Percentiles rank a stretch among this genome's conserved stretches.
Evolutionary conservation across 257 asterid genomes (phyloP).

Genomic region (Solanum etuberosum): DNA sequence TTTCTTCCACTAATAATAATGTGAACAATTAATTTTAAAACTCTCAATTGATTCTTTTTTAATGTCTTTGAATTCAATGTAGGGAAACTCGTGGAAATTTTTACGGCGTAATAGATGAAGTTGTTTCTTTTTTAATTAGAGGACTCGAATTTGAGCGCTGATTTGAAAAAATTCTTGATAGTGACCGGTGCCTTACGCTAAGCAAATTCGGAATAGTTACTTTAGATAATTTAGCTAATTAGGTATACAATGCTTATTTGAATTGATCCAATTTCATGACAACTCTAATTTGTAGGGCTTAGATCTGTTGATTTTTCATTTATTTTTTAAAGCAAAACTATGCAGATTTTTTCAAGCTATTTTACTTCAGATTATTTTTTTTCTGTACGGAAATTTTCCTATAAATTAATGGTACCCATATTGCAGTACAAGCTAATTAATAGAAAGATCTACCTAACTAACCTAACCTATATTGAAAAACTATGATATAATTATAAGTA

Average conservation of each 20-base stretch:
- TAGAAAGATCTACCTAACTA: neutral
- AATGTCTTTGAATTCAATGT: neutral
- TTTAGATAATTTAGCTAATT: neutral
- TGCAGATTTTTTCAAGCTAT: neutral
- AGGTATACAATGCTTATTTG: neutral
- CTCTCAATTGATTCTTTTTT: neutral
- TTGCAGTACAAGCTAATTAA: neutral
- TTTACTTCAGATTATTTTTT: too few relatives aligned
- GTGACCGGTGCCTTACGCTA: accelerated
- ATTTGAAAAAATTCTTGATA: accelerated
- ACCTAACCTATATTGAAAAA: neutral
- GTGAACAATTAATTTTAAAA: neutral
- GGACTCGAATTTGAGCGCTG: too few relatives aligned
- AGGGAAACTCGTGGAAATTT: neutral
- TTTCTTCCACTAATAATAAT: neutral
- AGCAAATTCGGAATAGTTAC: neutral
- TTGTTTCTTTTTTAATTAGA: accelerated
- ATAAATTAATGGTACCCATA: neutral
- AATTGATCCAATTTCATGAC: neutral
- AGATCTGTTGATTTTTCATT: neutral
- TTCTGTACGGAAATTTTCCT: neutral
- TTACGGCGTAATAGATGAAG: neutral
- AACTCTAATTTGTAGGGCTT: neutral
- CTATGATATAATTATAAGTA: too few relatives aligned
- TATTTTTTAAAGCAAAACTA: neutral